Base-by-base conservation (phyloP, 2,329 filamentous ascomycete species). In the Teratosphaeria destructans region DNA sequence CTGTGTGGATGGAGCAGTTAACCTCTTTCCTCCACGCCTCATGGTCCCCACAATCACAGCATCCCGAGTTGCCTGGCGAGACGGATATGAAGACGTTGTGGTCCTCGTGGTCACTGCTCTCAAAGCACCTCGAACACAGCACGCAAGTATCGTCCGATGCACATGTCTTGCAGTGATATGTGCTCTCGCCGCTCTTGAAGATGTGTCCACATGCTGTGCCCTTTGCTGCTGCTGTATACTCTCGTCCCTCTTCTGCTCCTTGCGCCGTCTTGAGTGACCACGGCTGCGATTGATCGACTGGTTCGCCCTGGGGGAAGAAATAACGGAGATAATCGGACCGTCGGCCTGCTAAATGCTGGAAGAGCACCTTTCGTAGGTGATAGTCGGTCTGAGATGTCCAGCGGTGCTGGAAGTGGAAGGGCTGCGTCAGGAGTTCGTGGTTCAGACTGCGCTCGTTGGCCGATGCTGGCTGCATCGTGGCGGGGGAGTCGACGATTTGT, bases 171-270 rank as follows among this genome's bases (percentile, higher is more conserved):
- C 94, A 99, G 68, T 88, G 83, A 73, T 97, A 99, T 61, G 90
- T 93, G 59, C 91, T 92, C 78, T 99, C 94, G 56, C 93, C 94
- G 14, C 84, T 82, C 75, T 93, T 93, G 81, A 99, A 96, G 63
- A 99, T 97, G 77, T 99, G 95, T 3, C 94, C 95, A 73, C 94
- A 99, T 54, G 91, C 87, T 75, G 95, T 95, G 59, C 95, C 94
- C 66, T 90, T 85, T 14, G 94, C 94, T 6, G 89, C 88, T 66
- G 93, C 88, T 23, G 90, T 94, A 72, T 97, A 99, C 73, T 99
- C 95, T 35, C 93, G 90, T 11, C 94, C 93, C 70, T 96, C 91
- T 60, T 90, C 81, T n/a, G 90, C 90, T 19, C 92, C 93, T 72
- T 99, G 95, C 16, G 92, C 92, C 67, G 90, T 86, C 62, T 88